Base-by-base conservation (phyloP, 1,284 basidiomycete species). In the Heterobasidion irregulare region DNA sequence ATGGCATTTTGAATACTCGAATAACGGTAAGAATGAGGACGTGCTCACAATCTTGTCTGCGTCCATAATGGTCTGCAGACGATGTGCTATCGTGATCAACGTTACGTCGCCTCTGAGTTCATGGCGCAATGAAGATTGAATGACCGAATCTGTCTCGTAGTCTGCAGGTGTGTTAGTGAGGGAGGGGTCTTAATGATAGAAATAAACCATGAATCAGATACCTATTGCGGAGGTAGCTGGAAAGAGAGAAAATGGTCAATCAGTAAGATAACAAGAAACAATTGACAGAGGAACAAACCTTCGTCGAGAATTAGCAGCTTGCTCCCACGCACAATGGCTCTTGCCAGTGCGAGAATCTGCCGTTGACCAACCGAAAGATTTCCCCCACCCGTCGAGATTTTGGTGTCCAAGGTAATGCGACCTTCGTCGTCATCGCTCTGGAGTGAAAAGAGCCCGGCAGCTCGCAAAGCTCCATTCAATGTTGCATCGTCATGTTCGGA, bases 311-410 rank as follows among this genome's bases (percentile, higher is more conserved):
- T 81, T 32, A 84, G 68, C 8, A 84, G 61, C 58, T 83, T 83
- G 69, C 80, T 83, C 49, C 72, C 71, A 8, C 80, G 69, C 6
- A 83, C 74, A 49, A 83, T 79, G 1, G 82, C 81, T 56, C 81
- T 70, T 1, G 80, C 80, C 1, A 85, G 66, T 3, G 82, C 82
- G 33, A 84, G 65, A 49, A 83, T 69, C 64, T 90, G 87, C 4
- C 86, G 73, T 64, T 90, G 84, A 2, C 87, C 87, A 38, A 87
- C 81, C 1, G 80, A 83, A 33, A 90, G 71, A 63, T 90, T 89
- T 13, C 73, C 67, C 6, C 86, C 86, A 0, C 79, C 82, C 48
- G 75, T 74, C 0, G 82, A 69, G 47, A 86, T 78, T 33, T 70
- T 35, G 53, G 68, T 79, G 54, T 82, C 79, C 13, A 82, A 63